Percentiles rank a stretch among this genome's conserved stretches.
phyloP scores from a whole-genome alignment of 257 asterid genomes.

The Misopates orontium region DNA sequence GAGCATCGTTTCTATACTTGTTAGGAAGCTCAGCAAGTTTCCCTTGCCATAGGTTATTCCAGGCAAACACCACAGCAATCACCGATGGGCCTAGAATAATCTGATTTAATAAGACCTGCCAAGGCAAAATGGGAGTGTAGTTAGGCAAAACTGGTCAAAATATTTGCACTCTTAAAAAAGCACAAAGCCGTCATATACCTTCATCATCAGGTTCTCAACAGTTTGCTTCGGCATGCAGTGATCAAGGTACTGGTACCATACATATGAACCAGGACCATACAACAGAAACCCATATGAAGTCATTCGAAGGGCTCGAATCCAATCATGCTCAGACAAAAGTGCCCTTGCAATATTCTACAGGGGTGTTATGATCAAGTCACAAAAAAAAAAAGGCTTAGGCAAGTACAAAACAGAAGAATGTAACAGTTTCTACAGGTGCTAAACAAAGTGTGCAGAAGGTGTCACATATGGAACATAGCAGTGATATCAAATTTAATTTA shows the following conservation, averaged over 20 bases:
- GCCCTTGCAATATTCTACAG: conserved; percentile 51
- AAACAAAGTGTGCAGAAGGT: background rate
- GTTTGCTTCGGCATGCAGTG: conserved; percentile 71
- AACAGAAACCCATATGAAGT: conserved; percentile 78
- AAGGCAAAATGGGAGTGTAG: too few species aligned
- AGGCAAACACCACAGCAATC: conserved; percentile 80
- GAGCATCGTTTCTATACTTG: conserved; percentile 85
- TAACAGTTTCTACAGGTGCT: background rate
- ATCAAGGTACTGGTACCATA: conserved; percentile 88
- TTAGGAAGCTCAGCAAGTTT: conserved; percentile 83
- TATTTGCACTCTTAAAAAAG: background rate
- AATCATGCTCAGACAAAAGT: conserved; percentile 67
- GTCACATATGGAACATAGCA: background rate
- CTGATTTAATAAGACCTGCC: conserved; percentile 84
- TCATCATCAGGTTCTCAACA: conserved; percentile 53
- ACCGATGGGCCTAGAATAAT: conserved; percentile 78
- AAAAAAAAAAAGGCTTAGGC: conserved; percentile 6
- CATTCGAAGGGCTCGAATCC: conserved; percentile 84
- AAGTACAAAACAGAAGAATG: background rate
- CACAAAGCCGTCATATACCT: conserved; percentile 42
- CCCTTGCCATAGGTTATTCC: conserved; percentile 93
- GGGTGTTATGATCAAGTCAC: conserved; percentile 6
- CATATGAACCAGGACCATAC: conserved; percentile 90
- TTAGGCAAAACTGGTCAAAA: conserved; percentile 7
- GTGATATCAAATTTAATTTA: too few species aligned